These are phyloP conservation scores for Ogataea neopini DNA, from an alignment of 805 yeast genomes.

Conservation along the genomic window DNA sequence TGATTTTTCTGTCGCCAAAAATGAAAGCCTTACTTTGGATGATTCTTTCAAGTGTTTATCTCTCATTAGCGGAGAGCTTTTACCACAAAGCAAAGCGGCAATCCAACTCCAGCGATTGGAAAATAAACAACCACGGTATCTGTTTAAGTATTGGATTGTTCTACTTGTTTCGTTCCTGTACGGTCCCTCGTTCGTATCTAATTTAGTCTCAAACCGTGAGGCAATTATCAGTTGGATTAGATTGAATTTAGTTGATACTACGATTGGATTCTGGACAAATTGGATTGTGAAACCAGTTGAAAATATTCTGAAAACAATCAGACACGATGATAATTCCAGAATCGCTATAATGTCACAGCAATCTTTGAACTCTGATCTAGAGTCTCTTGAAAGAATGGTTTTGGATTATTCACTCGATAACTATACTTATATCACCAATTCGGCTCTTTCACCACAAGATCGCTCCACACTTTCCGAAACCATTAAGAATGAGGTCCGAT, in stretches of 20 bases:
- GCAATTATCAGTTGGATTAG: constrained; percentile 57
- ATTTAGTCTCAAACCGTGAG: constrained; percentile 50
- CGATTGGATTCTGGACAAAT: constrained; percentile 65
- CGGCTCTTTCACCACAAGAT: constrained; percentile 7
- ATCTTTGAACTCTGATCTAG: constrained; percentile 74
- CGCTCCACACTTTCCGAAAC: constrained; percentile 19
- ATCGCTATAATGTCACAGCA: constrained; percentile 79
- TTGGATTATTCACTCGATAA: constrained; percentile 59
- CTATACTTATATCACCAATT: constrained; percentile 15
- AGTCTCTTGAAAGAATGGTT: constrained; percentile 86
- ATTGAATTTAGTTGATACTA: constrained; percentile 62
- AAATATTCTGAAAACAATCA: constrained; percentile 74
- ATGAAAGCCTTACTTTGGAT: constrained; percentile 11
- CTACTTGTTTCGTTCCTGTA: constrained; percentile 42
- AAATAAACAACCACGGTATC: constrained; percentile 41
- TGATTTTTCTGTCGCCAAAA: background rate
- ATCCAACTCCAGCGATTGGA: constrained; percentile 1
- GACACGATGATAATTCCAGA: constrained; percentile 75
- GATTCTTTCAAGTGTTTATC: constrained; percentile 15
- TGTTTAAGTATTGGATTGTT: constrained; percentile 61
- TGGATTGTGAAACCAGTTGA: constrained; percentile 82
- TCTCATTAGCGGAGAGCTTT: constrained; percentile 7
- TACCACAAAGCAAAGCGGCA: constrained; percentile 9
- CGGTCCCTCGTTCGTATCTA: constrained; percentile 52
- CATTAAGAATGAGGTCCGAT: constrained; percentile 51